phyloP scores from a whole-genome alignment of 2,329 filamentous ascomycete species.

The Pyrenochaeta sp. region DNA sequence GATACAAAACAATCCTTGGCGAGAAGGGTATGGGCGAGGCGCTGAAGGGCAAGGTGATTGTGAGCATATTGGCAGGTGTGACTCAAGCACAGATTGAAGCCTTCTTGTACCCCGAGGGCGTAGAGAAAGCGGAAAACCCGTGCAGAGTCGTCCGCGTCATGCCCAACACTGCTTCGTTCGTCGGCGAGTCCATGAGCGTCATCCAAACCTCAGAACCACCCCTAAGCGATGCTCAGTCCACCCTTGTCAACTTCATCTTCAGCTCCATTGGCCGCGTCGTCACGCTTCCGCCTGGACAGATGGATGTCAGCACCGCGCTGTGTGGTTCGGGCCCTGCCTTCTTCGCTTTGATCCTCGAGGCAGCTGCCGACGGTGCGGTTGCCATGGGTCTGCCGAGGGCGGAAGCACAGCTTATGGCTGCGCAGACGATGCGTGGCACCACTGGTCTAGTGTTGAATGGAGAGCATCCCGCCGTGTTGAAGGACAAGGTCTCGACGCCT shows the following conservation, averaged over 20 bases:
- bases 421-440: conserved; percentile 79
- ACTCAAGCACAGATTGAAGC: conserved; percentile 73
- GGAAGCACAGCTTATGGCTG: conserved; percentile 79
- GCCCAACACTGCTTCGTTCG: conserved; percentile 83
- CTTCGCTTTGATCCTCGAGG: conserved; percentile 78
- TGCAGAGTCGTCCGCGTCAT: conserved; percentile 79
- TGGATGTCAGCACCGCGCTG: conserved; percentile 78
- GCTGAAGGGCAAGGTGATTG: conserved; percentile 79
- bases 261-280: conserved; percentile 75
- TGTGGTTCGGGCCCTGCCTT: conserved; percentile 80
- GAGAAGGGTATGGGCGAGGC: conserved; percentile 75
- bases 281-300: conserved; percentile 70
- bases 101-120: conserved; percentile 65
- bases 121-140: conserved; percentile 51
- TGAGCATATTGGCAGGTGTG: conserved; percentile 83
- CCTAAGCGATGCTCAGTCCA: conserved; percentile 61
- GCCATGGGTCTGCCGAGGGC: conserved; percentile 78
- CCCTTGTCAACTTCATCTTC: conserved; percentile 79
- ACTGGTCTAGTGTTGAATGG: conserved; percentile 73
- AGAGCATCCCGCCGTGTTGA: conserved; percentile 77
- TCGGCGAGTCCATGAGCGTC: conserved; percentile 82
- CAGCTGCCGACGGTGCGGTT: conserved; percentile 78
- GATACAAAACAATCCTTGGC: conserved; percentile 73
- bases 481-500: conserved; percentile 79
- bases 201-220: conserved; percentile 71